phyloP scores from a whole-genome alignment of 2,329 filamentous ascomycete species.

The Hymenotorrendiella dingleyae region DNA sequence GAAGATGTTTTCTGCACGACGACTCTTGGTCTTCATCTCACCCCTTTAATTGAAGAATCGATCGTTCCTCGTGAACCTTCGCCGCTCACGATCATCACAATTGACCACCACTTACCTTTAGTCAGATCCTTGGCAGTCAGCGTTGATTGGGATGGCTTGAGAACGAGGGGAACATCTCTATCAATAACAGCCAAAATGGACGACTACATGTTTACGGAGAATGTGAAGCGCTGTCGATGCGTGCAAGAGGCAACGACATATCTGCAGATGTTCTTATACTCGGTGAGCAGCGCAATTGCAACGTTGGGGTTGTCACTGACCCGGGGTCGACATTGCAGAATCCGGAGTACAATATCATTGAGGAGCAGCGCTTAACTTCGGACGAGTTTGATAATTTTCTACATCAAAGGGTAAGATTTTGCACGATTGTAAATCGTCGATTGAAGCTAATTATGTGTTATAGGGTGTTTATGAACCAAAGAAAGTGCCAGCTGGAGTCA shows the following conservation, averaged over 20 bases:
- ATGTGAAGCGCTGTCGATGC: slow-evolving; percentile 25
- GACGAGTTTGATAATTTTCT: slow-evolving; percentile 32
- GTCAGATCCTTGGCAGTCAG: too few species aligned
- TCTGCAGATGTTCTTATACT: slow-evolving; percentile 23
- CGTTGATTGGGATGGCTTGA: too few species aligned
- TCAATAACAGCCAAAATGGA: slow-evolving; percentile 29
- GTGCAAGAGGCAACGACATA: slow-evolving; percentile 15
- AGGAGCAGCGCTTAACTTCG: slow-evolving; percentile 28
- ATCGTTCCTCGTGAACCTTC: neutral
- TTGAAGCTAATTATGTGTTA: too few species aligned
- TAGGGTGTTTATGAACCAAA: slow-evolving; percentile 15
- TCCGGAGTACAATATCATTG: slow-evolving; percentile 22
- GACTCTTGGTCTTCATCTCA: too few species aligned
- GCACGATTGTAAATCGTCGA: too few species aligned
- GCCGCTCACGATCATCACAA: neutral
- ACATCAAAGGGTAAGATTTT: slow-evolving; percentile 23
- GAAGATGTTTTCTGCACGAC: too few species aligned
- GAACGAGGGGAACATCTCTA: too few species aligned
- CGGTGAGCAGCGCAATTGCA: slow-evolving; percentile 7
- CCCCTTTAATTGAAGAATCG: neutral
- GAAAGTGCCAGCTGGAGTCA: slow-evolving; percentile 5
- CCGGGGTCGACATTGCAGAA: slow-evolving; percentile 17
- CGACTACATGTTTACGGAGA: slow-evolving; percentile 31
- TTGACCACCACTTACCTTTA: neutral
- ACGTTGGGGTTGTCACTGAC: neutral